Base-by-base conservation (phyloP, 1,139 yeast genomes). In the Geotrichum histeridarum region DNA sequence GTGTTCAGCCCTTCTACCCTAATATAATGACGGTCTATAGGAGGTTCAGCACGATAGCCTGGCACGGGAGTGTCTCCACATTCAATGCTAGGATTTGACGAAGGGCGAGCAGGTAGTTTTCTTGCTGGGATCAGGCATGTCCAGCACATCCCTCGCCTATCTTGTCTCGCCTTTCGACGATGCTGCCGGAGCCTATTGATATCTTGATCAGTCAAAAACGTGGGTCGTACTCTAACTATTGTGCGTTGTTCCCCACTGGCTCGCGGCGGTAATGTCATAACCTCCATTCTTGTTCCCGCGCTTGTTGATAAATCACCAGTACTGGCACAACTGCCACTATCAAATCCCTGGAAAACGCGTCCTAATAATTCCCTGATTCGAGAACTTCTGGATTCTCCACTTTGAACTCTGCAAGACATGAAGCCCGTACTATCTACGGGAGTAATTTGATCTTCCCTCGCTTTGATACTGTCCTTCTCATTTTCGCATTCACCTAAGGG, bases 1-100 rank as follows among this genome's bases (percentile, higher is more conserved):
- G 54, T 52, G 17, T 45, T 48, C 2, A 52, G 51, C 8, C 54
- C 54, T 14, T 52, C 54, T 15, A 52, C 42, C n/a, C 48, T 42
- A n/a, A 52, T 31, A 30, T 47, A 52, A 8, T 41, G 47, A 6
- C 42, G 39, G 3, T 14, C 36, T 2, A 15, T 15, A n/a, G 49
- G 49, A 8, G 36, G 15, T 9, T 45, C 49, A 4, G 17, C 15
- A 8, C 15, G 4, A 17, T 45, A 27, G 18, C 49, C 33, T 35
- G 49, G 15, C 11, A 15, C 22, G 2, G 49, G 49, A 15, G 41
- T 45, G 14, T 45, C 49, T 2, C 17, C 27, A 18, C 41, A 45
- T 12, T 45, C 49, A n/a, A 36, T 8, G 30, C 36, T 42, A 2
- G n/a, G 18, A 27, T n/a, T 11, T n/a, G 38, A 36, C 15, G 39